phyloP scores from a whole-genome alignment of 495 filamentous ascomycete genomes.

The Penicillium macrosclerotiorum region DNA sequence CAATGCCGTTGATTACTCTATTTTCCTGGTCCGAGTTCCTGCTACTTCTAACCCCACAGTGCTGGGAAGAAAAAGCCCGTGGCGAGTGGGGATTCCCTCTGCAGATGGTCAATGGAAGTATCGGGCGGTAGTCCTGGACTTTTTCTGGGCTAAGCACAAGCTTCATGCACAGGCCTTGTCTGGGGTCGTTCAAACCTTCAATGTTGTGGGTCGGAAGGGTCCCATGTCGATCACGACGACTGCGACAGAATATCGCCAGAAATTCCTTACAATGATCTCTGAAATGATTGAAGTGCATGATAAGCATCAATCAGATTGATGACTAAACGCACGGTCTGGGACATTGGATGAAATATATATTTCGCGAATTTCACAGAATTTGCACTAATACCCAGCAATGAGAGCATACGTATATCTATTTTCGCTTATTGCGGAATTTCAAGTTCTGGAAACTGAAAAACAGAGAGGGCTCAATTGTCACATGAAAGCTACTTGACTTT shows the following conservation, averaged over 20 bases:
- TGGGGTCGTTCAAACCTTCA: conserved; percentile 58
- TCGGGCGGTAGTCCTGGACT: conserved; percentile 61
- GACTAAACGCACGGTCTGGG: too few relatives aligned
- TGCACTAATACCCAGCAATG: too few relatives aligned
- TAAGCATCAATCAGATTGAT: neutral
- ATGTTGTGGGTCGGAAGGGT: conserved; percentile 53
- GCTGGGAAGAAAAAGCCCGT: conserved; percentile 36
- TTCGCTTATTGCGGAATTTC: too few relatives aligned
- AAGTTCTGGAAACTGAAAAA: too few relatives aligned
- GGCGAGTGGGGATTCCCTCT: conserved; percentile 56
- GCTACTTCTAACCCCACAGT: conserved; percentile 28
- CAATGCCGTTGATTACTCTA: conserved; percentile 68
- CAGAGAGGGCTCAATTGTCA: too few relatives aligned
- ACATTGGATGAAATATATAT: too few relatives aligned
- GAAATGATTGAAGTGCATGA: conserved; percentile 52
- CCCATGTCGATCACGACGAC: conserved; percentile 72
- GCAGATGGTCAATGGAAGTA: conserved; percentile 64
- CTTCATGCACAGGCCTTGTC: conserved; percentile 61
- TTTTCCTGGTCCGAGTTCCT: conserved; percentile 61
- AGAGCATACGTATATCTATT: too few relatives aligned
- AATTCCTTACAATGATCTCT: conserved; percentile 62
- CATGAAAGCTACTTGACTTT: too few relatives aligned
- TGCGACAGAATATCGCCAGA: conserved; percentile 60
- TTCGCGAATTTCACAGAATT: too few relatives aligned
- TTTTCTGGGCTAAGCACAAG: conserved; percentile 71